Evolutionary conservation across 306 rosid genomes (phyloP).

Genomic region (Rubus parviflorus): DNA sequence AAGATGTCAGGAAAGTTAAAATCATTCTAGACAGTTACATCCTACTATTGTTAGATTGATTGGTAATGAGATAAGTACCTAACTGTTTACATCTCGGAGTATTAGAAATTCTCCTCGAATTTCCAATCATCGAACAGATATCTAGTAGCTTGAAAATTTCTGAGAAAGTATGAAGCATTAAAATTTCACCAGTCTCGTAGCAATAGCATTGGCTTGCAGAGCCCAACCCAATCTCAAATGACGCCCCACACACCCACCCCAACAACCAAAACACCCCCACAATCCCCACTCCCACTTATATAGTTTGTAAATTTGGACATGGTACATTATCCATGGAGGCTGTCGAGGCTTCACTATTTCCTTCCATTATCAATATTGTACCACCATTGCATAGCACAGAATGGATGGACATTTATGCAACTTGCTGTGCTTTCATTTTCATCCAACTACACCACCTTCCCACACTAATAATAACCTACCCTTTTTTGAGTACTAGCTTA

Average conservation of each 20-base stretch:
- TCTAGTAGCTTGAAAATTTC: background rate
- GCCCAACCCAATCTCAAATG: background rate
- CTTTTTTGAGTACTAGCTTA: background rate
- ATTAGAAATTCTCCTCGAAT: background rate
- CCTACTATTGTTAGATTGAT: too few relatives aligned
- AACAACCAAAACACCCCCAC: constrained; percentile 38
- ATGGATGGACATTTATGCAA: constrained; percentile 17
- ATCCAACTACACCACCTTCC: constrained; percentile 31
- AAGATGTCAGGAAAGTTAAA: background rate
- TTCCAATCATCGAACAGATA: background rate
- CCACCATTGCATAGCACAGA: background rate
- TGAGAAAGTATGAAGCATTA: background rate
- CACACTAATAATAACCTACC: background rate
- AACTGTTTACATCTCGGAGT: too few relatives aligned
- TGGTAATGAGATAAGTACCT: too few relatives aligned
- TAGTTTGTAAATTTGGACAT: background rate
- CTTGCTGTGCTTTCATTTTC: constrained; percentile 46
- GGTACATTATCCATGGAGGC: constrained; percentile 25
- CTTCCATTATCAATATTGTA: constrained; percentile 23
- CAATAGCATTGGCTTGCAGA: background rate
- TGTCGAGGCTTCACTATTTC: constrained; percentile 8
- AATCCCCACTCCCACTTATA: background rate
- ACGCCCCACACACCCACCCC: constrained; percentile 39
- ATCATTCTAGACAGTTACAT: too few relatives aligned
- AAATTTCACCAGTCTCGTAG: background rate